Evolutionary conservation across 2,329 filamentous ascomycete genomes (phyloP), one percentile per base, ranked within the genome.

Genomic region (Raffaelea ambrosiae): DNA sequence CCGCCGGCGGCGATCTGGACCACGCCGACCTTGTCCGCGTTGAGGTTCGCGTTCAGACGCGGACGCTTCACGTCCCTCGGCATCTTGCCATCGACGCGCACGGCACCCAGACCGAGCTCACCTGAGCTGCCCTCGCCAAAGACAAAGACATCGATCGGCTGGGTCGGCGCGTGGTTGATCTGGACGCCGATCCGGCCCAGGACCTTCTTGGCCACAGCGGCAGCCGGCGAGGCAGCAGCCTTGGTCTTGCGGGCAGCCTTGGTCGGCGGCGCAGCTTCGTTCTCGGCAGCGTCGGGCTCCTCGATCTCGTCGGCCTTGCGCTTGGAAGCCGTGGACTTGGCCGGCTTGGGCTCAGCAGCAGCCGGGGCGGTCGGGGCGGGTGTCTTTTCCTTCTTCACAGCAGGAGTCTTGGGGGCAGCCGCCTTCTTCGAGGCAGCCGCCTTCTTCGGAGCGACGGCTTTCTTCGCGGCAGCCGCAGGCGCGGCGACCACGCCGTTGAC

Each of bases 61-160:
- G 88, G 88, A 26, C 83, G 79, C 69, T 84, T 85, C 56, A 88
- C 83, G 55, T 89, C 83, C 54, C 86, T 79, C 35, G 76, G 73
- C 63, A 71, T 74, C 68, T 78, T 77, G 54, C 70, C 71, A 50
- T 76, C 69, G 38, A 74, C 68, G 57, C 79, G 79, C 60, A 79
- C 81, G 51, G 74, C 79, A 42, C 88, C 88, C 18, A 94, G 77
- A 35, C 87, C 88, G 40, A 94, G 82, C 68, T 94, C 88, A 55
- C 87, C 87, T n/a, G 81, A 82, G 52, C 77, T 77, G 35, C 86
- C 87, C 63, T 88, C 85, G 46, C 88, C 88, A 57, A 88, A 91
- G 46, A 90, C 84, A 59, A 83, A 91, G 50, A 93, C 71, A 58
- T 90, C 81, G 50, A 93, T 73, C 22, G 72, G 69, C 54, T 79